Percentiles rank a stretch among this genome's conserved stretches.
Evolutionary conservation across 805 yeast genomes (phyloP).

Genomic region (Wickerhamomyces tratensis): DNA sequence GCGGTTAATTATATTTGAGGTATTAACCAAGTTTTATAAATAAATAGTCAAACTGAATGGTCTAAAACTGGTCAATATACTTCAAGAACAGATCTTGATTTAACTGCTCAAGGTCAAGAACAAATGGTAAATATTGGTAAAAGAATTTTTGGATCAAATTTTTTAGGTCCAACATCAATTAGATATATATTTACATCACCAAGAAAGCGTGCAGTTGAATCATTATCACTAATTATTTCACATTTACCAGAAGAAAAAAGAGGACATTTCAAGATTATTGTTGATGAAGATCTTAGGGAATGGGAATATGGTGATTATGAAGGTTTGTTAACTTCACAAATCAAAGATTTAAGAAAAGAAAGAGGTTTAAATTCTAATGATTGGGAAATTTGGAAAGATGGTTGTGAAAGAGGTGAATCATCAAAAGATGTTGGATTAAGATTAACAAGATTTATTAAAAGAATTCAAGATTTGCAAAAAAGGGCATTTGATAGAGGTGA

Average conservation of each 20-base stretch:
- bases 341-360: conserved; percentile 44
- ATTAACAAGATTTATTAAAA: conserved; percentile 58
- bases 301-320: conserved; percentile 98
- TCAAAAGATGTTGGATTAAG: conserved; percentile 58
- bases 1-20: too few species aligned
- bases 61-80: conserved; percentile 91
- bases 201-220: conserved; percentile 66
- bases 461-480: conserved; percentile 52
- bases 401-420: conserved; percentile 86
- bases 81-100: conserved; percentile 70
- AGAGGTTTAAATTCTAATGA: conserved; percentile 46
- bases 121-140: conserved; percentile 73
- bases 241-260: conserved; percentile 33
- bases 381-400: conserved; percentile 88
- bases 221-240: conserved; percentile 55
- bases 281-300: conserved; percentile 71
- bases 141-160: conserved; percentile 51
- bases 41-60: conserved; percentile 76
- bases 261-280: conserved; percentile 31
- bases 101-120: conserved; percentile 68
- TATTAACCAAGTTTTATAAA: too few species aligned
- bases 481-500: conserved; percentile 38
- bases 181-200: conserved; percentile 73
- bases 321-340: conserved; percentile 65
- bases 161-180: conserved; percentile 56